Base-by-base conservation (phyloP, 2,329 filamentous ascomycete genomes). In the Penicillium decumbens region DNA sequence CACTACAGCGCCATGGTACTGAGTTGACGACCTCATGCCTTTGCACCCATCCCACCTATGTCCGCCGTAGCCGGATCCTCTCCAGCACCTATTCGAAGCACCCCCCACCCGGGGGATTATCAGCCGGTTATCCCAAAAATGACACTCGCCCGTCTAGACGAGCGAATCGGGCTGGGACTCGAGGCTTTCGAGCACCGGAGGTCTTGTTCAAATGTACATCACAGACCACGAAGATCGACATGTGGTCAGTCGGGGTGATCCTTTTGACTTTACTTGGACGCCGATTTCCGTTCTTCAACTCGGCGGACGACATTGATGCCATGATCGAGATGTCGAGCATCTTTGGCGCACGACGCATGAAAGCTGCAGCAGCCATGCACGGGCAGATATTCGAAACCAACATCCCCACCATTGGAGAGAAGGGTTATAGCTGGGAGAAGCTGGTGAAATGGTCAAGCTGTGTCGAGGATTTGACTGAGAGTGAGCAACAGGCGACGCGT, bases 261-360 rank as follows among this genome's bases (percentile, higher is more conserved):
- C 79, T 98, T 2, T 77, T 98, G n/a, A 98, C 93, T 0, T 87
- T 98, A 55, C 77, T 98, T 12, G 92, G 88, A 35, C 87, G 87
- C 49, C 84, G 93, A 3, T 98, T 98, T 63, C 93, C 93, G 1
- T 98, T 98, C 72, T 98, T 98, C 78, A 96, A 98, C 72, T 95
- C 89, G 40, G 87, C 90, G n/a, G 93, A 98, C 68, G 93, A 98
- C 63, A 87, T 98, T 41, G 93, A 98, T 65, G 93, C 93, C 44
- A 87, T 96, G 80, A 92, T 98, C 59, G 93, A 98, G 71, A 95
- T 98, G 58, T 88, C 91, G 30, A 95, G 89, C 50, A 95, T 98
- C 53, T 96, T 97, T 67, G 93, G 93, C 43, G 79, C 80, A 37
- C 84, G 81, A 65, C 83, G 85, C 50, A 97, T 98, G 92, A 88